Evolutionary conservation across 2,329 filamentous ascomycete species (phyloP), one percentile per base, ranked within the genome.

Genomic region (Penicillium sp.): DNA sequence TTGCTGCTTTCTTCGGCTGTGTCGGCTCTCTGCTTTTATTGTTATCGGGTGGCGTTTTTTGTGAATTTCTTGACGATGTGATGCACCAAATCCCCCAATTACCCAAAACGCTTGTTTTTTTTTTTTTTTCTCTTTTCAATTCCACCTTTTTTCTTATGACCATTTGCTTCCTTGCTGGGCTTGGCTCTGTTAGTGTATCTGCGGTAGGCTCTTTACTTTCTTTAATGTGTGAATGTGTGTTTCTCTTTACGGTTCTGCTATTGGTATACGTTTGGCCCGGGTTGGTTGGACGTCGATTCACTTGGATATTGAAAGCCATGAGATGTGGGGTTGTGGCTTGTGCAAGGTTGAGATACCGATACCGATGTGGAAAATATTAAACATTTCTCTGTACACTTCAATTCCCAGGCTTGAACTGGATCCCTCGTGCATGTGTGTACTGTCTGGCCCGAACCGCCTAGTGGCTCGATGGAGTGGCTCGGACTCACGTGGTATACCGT

Each of bases 61-160:
- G 35, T 45, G 24, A 41, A n/a, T 46, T 53, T 46, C 33, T 41
- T 41, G 39, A 41, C 39, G 39, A 41, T 44, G 28, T 44, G 42
- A 44, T 44, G 42, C 42, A 44, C 3, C 42, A 33, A 44, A 30
- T 18, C 42, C 16, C 42, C 28, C 27, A 27, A 44, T 33, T 44
- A 30, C 42, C 30, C 42, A 30, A 44, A 33, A 31, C 14, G 30
- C 7, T n/a, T 27, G 7, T 24, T 18, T 20, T 20, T 36, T 36
- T 20, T 22, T 41, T 41, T 8, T 9, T 27, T 27, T 27, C 27
- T 14, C 9, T 27, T 41, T 7, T 6, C 13, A 41, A 27, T 41
- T 41, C 20, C 14, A 25, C 5, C 7, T 27, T n/a, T 27, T 36
- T 36, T 16, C 8, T 11, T 10, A 8, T 24, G 5, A 40, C 5